Evolutionary conservation across 345 rosid species (phyloP).

Genomic region (Hirschfeldia incana): DNA sequence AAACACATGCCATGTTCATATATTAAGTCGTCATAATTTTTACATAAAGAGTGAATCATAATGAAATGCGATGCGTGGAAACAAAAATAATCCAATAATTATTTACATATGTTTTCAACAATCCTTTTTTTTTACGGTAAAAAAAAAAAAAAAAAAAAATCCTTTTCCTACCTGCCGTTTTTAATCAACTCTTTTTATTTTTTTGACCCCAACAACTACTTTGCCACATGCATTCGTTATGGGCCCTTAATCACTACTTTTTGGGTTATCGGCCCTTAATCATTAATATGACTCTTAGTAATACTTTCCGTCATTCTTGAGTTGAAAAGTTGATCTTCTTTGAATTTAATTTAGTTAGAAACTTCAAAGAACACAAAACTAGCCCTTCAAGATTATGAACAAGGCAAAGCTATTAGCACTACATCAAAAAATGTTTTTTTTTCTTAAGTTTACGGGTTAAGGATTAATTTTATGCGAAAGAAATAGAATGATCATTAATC

Average conservation of each 20-base stretch:
- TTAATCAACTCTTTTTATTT: neutral
- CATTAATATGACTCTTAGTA: constrained; percentile 5
- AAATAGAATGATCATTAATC: neutral
- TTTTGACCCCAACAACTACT: neutral
- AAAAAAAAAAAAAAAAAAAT: too few species aligned
- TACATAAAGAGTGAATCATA: neutral
- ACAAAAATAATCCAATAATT: neutral
- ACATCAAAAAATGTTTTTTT: neutral
- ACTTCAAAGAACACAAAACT: neutral
- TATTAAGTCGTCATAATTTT: neutral
- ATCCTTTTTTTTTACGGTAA: neutral
- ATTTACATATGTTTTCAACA: neutral
- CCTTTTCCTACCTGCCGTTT: neutral
- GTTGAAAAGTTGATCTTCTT: constrained; percentile 13
- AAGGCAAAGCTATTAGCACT: neutral
- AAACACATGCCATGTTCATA: neutral
- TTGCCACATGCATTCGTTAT: neutral
- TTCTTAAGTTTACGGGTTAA: neutral
- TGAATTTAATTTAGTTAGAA: neutral
- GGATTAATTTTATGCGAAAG: neutral
- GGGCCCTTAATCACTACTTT: neutral
- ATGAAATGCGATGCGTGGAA: neutral
- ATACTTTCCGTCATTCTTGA: constrained; percentile 9
- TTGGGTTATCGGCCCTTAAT: neutral
- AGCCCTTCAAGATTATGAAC: neutral